phyloP scores from a whole-genome alignment of 768 basidiomycete species.

The Atractiella rhizophila region DNA sequence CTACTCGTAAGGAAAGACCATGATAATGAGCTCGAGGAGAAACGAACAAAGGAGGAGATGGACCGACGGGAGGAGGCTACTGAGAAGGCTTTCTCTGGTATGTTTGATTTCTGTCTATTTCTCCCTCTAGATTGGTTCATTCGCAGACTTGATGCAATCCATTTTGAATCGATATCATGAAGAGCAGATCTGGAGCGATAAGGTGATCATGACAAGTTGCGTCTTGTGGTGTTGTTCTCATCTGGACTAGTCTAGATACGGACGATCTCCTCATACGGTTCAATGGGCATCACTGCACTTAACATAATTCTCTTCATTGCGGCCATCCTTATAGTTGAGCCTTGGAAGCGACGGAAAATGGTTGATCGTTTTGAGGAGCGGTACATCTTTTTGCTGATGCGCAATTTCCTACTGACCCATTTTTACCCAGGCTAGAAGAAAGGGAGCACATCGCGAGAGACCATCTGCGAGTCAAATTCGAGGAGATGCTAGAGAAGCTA shows the following conservation, averaged over 20 bases:
- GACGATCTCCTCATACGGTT: constrained; percentile 79
- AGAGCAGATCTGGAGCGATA: constrained; percentile 98
- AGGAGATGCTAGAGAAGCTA: too few species aligned
- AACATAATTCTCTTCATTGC: constrained; percentile 74
- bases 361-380: constrained; percentile 73
- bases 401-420: too few species aligned
- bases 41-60: constrained; percentile 39
- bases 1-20: constrained; percentile 75
- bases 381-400: too few species aligned
- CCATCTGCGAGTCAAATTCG: too few species aligned
- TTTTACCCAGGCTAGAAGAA: too few species aligned
- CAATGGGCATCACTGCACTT: constrained; percentile 54
- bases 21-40: constrained; percentile 52
- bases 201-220: constrained; percentile 20
- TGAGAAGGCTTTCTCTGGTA: constrained; percentile 47
- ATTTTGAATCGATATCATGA: constrained; percentile 81
- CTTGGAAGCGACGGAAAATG: constrained; percentile 72
- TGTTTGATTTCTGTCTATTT: neutral
- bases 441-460: too few species aligned
- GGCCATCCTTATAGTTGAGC: constrained; percentile 77
- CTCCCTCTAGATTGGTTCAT: neutral
- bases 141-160: constrained; percentile 46
- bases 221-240: neutral
- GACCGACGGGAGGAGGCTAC: constrained; percentile 48
- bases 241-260: constrained; percentile 31